Evolutionary conservation across 2,329 filamentous ascomycete species (phyloP), one percentile per base, ranked within the genome.

Genomic region (Gaeumannomyces sp.): DNA sequence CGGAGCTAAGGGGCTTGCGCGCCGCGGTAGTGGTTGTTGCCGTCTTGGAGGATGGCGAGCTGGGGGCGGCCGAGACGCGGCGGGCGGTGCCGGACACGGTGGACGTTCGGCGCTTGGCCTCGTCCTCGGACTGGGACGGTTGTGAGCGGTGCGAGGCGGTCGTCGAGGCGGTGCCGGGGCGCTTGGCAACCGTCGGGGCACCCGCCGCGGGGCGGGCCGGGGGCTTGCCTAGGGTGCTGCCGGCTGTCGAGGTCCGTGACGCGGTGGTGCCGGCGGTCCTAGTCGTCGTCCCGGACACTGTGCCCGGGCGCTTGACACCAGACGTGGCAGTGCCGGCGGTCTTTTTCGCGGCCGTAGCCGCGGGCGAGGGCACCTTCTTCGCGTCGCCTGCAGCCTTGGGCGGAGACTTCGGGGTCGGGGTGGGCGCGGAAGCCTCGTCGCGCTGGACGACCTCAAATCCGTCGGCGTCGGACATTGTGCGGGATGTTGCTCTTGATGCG

Each of bases 111-210:
- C 73, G 72, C 69, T 75, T 76, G 71, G 74, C 76, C 65, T 77
- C 75, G 35, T 77, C 75, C 64, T 77, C 76, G 3, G 76, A 77
- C 11, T 71, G 68, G 10, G 75, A 77, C 1, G 74, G 72, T 59
- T 73, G 72, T 4, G 74, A 73, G 14, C 74, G 71, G 66, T 75
- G 73, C 10, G 73, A 72, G 28, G 70, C 65, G 14, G 72, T 69
- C 8, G 74, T 72, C 22, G 45, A 69, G 8, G 74, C 62, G 8
- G 73, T 73, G n/a, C 73, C 66, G 14, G 75, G 70, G 27, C 74
- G 73, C 68, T 73, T 75, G 59, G 67, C 38, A n/a, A 25, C 45
- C 13, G 71, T 68, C 14, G 71, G 66, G 3, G 73, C 69, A 2
- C 72, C 70, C 3, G 71, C 64, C 11, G 70, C 60, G 4, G 74